Base-by-base conservation (phyloP, 495 filamentous ascomycete genomes). In the Penicillium samsonianum region DNA sequence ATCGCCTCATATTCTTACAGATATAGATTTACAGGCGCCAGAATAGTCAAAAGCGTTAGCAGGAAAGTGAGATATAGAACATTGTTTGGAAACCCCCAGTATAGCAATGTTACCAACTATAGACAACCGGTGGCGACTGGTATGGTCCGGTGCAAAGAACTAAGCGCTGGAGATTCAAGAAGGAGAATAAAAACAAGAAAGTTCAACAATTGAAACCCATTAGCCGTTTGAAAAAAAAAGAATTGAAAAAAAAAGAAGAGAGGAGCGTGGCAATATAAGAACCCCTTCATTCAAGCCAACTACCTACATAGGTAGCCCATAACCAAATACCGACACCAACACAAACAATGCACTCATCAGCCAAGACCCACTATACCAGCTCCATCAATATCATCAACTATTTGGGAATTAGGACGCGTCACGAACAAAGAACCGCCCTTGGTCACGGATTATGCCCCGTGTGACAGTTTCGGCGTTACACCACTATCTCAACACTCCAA, bases 381-480 rank as follows among this genome's bases (percentile, higher is more conserved):
- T n/a, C 35, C 35, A 4, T 33, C 30, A 33, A 38, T 7, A 16
- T 5, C 6, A 17, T 17, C 30, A 11, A 38, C 17, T 38, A 10
- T 7, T 17, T 38, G 35, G 7, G 35, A 38, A 38, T 38, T n/a
- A 17, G 6, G 12, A 38, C n/a, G 35, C 16, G 2, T 38, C 35
- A 33, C 10, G 1, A 31, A 31, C 31, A 16, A 38, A 38, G 35
- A 38, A 38, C n/a, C 35, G 14, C 16, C 35, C 16, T 17, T 17
- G 16, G n/a, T 10, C 7, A 8, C 3, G 35, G 7, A 9, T 2
- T 38, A 38, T 43, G 5, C 20, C 20, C 26, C 46, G 35, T 49
- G 46, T 49, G 46, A 49, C 17, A 45, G 22, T 43, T 12, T 9
- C 19, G 22, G 40, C 35, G 35, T 38, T 38, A 38, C 35, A 38